Conservation (phyloP, 306 rosid species). For the Medicago ruthenica region DNA sequence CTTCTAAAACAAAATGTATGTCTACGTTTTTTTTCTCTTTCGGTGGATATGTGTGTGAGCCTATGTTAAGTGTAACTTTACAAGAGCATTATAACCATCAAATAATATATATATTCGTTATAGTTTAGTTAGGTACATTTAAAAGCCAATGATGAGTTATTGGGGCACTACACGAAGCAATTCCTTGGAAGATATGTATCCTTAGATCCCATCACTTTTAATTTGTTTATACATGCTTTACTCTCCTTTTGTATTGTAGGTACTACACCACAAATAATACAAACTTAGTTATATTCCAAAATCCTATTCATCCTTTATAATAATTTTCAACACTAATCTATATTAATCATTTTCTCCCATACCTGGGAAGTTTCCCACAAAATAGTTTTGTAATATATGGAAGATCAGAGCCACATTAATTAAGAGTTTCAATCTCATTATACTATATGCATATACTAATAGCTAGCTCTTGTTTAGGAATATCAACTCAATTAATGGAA, state of each 20-base stretch:
- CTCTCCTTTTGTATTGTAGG: conserved; percentile 26
- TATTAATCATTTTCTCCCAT: not conserved
- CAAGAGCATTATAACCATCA: too few species aligned
- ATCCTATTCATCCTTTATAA: not conserved
- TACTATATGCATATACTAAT: too few species aligned
- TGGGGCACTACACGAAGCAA: conserved; percentile 36
- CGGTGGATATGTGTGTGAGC: too few species aligned
- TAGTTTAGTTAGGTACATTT: not conserved
- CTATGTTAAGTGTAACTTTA: too few species aligned
- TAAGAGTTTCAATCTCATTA: too few species aligned
- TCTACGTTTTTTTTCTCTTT: too few species aligned
- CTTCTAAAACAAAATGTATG: too few species aligned
- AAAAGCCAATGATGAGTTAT: conserved; percentile 42
- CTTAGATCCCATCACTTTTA: conserved; percentile 38
- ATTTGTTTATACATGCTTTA: conserved; percentile 31
- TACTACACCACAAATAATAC: conserved; percentile 34
- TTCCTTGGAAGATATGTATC: conserved; percentile 49
- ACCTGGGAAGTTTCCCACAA: not conserved
- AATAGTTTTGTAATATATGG: too few species aligned
- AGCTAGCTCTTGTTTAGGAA: not conserved
- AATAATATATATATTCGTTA: too few species aligned
- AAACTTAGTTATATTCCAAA: not conserved
- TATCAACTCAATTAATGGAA: not conserved
- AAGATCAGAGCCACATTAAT: not conserved
- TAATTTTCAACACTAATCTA: not conserved